phyloP scores from a whole-genome alignment of 331 rosid genomes.

The Spiraea crenata region DNA sequence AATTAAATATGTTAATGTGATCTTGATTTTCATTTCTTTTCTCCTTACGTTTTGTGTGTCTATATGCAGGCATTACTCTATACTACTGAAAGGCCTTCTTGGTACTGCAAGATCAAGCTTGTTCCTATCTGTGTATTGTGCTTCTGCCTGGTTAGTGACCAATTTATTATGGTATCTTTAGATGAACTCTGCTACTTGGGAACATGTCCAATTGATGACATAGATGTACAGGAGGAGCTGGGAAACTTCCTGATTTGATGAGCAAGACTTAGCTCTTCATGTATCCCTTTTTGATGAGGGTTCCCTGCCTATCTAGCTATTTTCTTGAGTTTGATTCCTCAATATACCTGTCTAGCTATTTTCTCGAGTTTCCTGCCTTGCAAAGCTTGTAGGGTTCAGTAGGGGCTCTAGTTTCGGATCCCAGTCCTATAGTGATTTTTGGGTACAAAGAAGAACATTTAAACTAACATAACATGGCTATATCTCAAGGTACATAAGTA shows the following conservation, averaged over 20 bases:
- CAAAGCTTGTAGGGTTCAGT: too few relatives aligned
- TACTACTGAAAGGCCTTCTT: conserved; percentile 69
- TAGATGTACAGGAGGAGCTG: neutral
- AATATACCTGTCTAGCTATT: too few relatives aligned
- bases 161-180: conserved; percentile 1
- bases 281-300: neutral
- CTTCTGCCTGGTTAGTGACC: conserved; percentile 85
- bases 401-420: neutral
- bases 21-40: neutral
- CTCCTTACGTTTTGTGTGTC: conserved; percentile 2
- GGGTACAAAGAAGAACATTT: neutral
- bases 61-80: conserved; percentile 59
- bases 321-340: too few relatives aligned
- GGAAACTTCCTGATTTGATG: neutral
- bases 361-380: too few relatives aligned
- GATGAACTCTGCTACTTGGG: neutral
- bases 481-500: neutral
- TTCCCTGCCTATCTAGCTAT: too few relatives aligned
- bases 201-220: neutral
- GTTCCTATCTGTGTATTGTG: conserved; percentile 78
- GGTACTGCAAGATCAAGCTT: conserved; percentile 98
- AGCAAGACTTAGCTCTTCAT: neutral
- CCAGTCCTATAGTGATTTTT: neutral
- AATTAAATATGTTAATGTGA: neutral
- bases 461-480: neutral